These are phyloP conservation scores for Irpex rosettiformis DNA, from an alignment of 1,284 basidiomycete genomes.

Conservation along the genomic window DNA sequence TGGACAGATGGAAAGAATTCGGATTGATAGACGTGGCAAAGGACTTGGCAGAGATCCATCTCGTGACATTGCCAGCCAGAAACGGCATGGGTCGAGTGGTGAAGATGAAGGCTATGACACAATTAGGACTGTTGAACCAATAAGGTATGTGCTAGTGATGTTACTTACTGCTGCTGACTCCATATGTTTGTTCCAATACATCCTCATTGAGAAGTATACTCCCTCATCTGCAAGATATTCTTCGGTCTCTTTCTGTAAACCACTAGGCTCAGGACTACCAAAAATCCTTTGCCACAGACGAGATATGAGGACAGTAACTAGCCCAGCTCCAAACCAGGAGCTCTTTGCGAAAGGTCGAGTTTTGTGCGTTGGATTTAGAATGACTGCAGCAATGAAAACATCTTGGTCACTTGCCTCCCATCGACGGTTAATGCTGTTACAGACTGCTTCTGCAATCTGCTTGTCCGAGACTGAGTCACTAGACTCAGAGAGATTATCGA, in stretches of 20 bases:
- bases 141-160: neutral
- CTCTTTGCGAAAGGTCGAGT: neutral
- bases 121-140: neutral
- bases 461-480: neutral
- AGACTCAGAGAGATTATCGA: conserved; percentile 1
- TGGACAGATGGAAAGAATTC: conserved; percentile 14
- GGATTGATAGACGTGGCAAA: neutral
- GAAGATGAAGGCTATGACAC: neutral
- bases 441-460: conserved; percentile 6
- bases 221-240: neutral
- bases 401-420: conserved; percentile 34
- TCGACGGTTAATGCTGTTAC: conserved; percentile 27
- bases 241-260: neutral
- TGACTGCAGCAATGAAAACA: conserved; percentile 32
- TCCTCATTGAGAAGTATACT: neutral
- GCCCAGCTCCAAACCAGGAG: neutral
- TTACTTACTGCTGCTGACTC: neutral
- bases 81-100: neutral
- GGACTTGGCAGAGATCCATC: neutral
- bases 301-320: neutral
- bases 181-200: neutral
- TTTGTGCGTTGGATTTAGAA: conserved; percentile 8
- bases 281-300: neutral
- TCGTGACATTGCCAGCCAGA: neutral
- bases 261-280: neutral